Evolutionary conservation across 441 rosid species (phyloP), one percentile per base, ranked within the genome.

Genomic region (Biscutella laevigata): DNA sequence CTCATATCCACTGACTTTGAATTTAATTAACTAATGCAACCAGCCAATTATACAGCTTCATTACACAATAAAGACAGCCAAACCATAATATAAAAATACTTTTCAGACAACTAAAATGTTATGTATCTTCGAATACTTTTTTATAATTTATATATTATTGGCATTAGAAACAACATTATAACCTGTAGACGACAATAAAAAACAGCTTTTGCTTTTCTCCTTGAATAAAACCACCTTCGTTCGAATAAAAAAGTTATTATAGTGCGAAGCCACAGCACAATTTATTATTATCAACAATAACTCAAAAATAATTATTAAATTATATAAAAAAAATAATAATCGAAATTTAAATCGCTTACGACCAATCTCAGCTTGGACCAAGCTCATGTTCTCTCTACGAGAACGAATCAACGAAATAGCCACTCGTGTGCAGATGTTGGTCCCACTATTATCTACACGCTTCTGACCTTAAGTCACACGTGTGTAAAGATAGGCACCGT

Each of bases 261-360:
- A 64, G 64, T 64, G 69, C n/a, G 69, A 64, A 49, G 69, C 64
- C 64, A 64, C 58, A 57, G 41, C 59, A 64, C 59, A 33, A 34
- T 29, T 19, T 57, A 64, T 50, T 41, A 48, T n/a, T 16, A 61
- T 10, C 38, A 28, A 27, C 59, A 35, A 6, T 15, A 26, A 12
- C 24, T 29, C 4, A 30, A 17, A 39, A 4, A n/a, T n/a, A n/a
- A n/a, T 12, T 6, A 9, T 45, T 29, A 25, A 26, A 53, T 7
- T 4, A n/a, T 39, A 1, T 21, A 41, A n/a, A 30, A 5, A 56
- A n/a, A n/a, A n/a, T 9, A 32, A 13, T 34, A 17, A 53, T 51
- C 53, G 26, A 61, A 43, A 12, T 4, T 35, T 26, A 32, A 26
- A 42, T 42, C 59, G 24, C 1, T 10, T 1, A 32, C 35, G 30